phyloP scores from a whole-genome alignment of 2,329 filamentous ascomycete genomes.

The Westerdykella aurantiaca region DNA sequence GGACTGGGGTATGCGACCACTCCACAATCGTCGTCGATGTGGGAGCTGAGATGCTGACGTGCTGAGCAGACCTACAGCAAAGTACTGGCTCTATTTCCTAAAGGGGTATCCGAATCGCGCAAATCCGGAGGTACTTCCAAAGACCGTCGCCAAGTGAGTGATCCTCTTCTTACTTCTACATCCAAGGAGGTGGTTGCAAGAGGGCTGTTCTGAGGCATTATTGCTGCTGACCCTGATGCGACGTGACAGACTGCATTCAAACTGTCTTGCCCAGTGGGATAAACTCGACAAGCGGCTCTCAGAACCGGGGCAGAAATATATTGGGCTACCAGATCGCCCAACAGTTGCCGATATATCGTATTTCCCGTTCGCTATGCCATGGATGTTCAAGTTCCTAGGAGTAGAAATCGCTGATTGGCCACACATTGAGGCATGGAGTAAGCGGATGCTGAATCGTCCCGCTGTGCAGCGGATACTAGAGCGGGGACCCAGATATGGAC shows the following conservation, averaged over 20 bases:
- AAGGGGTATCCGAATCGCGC: slow-evolving; percentile 23
- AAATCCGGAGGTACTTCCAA: slow-evolving; percentile 16
- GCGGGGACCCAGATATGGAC: slow-evolving; percentile 12
- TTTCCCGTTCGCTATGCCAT: slow-evolving; percentile 37
- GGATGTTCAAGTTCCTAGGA: slow-evolving; percentile 33
- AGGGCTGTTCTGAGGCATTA: too few relatives aligned
- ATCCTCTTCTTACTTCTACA: too few relatives aligned
- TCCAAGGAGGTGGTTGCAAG: background rate
- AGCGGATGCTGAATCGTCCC: slow-evolving; percentile 19
- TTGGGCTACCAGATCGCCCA: slow-evolving; percentile 33
- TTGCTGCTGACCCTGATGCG: too few relatives aligned
- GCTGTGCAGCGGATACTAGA: slow-evolving; percentile 17
- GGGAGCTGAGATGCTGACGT: background rate
- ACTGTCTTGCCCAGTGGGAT: slow-evolving; percentile 11
- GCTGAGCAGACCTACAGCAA: slow-evolving; percentile 22
- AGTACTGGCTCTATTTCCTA: slow-evolving; percentile 36
- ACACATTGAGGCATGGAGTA: slow-evolving; percentile 23
- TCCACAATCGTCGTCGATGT: background rate
- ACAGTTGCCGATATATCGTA: slow-evolving; percentile 36
- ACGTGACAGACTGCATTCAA: slow-evolving; percentile 7
- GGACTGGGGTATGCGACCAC: slow-evolving; percentile 25
- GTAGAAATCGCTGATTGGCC: slow-evolving; percentile 31
- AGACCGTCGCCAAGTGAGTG: slow-evolving; percentile 16
- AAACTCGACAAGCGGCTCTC: slow-evolving; percentile 11
- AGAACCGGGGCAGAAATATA: slow-evolving; percentile 22